Conservation (phyloP, 441 rosid genomes). For the Bocquillonia castaneifolia region DNA sequence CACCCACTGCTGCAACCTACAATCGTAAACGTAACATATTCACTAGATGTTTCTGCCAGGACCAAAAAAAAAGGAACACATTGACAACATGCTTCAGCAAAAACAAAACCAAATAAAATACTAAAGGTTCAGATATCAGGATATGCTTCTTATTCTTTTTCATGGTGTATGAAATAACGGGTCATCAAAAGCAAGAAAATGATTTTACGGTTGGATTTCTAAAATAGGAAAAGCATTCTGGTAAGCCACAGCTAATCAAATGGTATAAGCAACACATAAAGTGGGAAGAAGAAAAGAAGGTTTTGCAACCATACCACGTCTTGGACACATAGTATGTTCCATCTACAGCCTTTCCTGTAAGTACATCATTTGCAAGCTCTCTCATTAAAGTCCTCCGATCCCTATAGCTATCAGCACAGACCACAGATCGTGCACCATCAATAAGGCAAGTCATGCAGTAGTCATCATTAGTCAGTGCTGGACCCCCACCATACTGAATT, state of each 20-base stretch:
- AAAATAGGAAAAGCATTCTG: background rate
- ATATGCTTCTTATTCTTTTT: background rate
- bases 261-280: constrained; percentile 3
- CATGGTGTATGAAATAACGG: background rate
- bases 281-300: constrained; percentile 14
- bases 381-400: constrained; percentile 82
- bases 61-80: constrained; percentile 1
- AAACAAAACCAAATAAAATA: background rate
- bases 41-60: background rate
- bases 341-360: constrained; percentile 58
- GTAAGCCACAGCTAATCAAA: background rate
- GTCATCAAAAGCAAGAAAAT: background rate
- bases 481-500: constrained; percentile 75
- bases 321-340: constrained; percentile 73
- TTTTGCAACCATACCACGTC: constrained; percentile 59
- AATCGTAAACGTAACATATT: constrained; percentile 12
- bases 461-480: constrained; percentile 62
- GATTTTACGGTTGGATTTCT: constrained; percentile 1
- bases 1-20: constrained; percentile 96
- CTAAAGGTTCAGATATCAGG: constrained; percentile 2
- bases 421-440: constrained; percentile 63
- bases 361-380: constrained; percentile 57
- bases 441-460: constrained; percentile 75
- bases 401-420: constrained; percentile 86
- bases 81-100: constrained; percentile 5